A percentile compares a stretch with the other conserved stretches of the same genome.
phyloP scores from a whole-genome alignment of 1,284 basidiomycete species.

The Naganishia liquefaciens region DNA sequence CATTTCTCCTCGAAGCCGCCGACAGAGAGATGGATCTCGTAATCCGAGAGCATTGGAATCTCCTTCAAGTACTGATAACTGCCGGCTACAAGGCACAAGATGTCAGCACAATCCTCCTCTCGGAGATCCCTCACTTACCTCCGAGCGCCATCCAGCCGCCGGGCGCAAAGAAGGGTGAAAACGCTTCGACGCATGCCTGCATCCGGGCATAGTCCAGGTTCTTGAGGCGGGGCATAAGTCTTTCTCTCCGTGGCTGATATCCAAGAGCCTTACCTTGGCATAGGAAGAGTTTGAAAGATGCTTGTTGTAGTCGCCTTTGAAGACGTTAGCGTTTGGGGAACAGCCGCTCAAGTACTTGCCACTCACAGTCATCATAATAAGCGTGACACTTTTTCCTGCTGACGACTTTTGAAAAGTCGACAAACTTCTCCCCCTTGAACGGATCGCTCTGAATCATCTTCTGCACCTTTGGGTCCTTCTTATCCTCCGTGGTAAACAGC shows the following conservation, averaged over 20 bases:
- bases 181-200: constrained; percentile 57
- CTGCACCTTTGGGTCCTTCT: constrained; percentile 18
- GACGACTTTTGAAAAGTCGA: constrained; percentile 38
- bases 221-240: constrained; percentile 36
- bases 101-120: neutral
- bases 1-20: constrained; percentile 83
- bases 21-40: constrained; percentile 68
- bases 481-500: constrained; percentile 23
- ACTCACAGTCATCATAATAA: constrained; percentile 48
- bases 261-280: constrained; percentile 24
- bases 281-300: constrained; percentile 51
- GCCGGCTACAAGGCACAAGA: constrained; percentile 58
- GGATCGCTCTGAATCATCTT: constrained; percentile 13
- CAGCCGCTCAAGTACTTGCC: neutral
- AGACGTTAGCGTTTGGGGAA: neutral
- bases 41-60: constrained; percentile 69
- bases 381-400: constrained; percentile 41
- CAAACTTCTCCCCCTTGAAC: constrained; percentile 8
- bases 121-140: constrained; percentile 57
- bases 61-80: constrained; percentile 75
- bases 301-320: constrained; percentile 48
- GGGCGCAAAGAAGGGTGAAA: constrained; percentile 65
- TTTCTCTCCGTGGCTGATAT: too few relatives aligned
- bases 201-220: constrained; percentile 60
- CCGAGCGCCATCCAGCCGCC: constrained; percentile 72